These are phyloP conservation scores for Aspergillus niger DNA, from an alignment of 2,329 filamentous ascomycete genomes.

Conservation along the genomic window DNA sequence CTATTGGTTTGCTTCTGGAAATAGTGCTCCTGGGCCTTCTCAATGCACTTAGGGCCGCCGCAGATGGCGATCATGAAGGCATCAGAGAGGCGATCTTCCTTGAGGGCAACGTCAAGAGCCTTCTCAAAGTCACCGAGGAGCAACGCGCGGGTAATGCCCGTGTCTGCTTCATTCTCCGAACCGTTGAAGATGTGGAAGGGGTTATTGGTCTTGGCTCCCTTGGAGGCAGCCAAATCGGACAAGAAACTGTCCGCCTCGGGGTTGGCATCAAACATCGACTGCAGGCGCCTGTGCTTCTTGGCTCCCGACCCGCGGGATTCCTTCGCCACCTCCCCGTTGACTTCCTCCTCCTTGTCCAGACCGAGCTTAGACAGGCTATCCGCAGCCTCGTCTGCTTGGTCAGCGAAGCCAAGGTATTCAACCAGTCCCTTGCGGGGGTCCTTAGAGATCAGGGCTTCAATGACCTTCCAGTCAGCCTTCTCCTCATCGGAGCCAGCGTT, in stretches of 20 bases:
- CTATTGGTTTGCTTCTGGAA: slow-evolving; percentile 77
- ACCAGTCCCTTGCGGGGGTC: slow-evolving; percentile 85
- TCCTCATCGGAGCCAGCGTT: slow-evolving; percentile 82
- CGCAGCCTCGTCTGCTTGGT: slow-evolving; percentile 55
- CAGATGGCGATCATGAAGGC: slow-evolving; percentile 98
- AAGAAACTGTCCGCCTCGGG: slow-evolving; percentile 82
- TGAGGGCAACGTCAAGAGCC: slow-evolving; percentile 83
- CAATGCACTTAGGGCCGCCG: slow-evolving; percentile 86
- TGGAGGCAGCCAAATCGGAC: slow-evolving; percentile 79
- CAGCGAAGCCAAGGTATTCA: slow-evolving; percentile 84
- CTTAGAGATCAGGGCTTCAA: slow-evolving; percentile 81
- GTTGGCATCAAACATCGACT: slow-evolving; percentile 77
- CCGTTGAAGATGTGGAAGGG: slow-evolving; percentile 89
- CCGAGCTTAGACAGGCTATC: slow-evolving; percentile 47
- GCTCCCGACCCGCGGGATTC: slow-evolving; percentile 49
- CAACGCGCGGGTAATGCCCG: slow-evolving; percentile 80
- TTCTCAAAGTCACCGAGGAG: slow-evolving; percentile 89
- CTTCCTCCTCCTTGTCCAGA: slow-evolving; percentile 41
- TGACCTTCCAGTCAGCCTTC: slow-evolving; percentile 93
- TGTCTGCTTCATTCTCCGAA: slow-evolving; percentile 80
- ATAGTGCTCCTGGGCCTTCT: slow-evolving; percentile 91
- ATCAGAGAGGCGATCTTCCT: slow-evolving; percentile 88
- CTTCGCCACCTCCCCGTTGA: slow-evolving; percentile 51
- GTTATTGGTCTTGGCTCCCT: slow-evolving; percentile 89
- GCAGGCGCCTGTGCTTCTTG: slow-evolving; percentile 65